Evolutionary conservation across 306 rosid species (phyloP), one percentile per base, ranked within the genome.

Genomic region (Betula pendula): DNA sequence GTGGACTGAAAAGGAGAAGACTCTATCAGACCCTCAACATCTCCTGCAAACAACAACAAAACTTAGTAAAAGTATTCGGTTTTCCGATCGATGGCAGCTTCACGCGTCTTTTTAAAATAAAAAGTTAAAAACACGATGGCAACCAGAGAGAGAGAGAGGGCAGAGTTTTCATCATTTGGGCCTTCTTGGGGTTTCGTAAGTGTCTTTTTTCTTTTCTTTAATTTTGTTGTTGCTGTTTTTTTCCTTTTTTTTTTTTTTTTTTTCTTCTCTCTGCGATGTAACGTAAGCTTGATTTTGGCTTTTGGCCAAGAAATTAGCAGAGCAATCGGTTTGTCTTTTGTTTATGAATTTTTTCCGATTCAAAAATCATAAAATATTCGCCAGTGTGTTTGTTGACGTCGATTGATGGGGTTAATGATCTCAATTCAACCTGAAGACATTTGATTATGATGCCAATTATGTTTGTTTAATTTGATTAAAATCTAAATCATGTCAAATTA

Each of bases 1-100:
- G 89, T 86, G 90, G 85, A 88, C 87, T 86, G 25, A 77, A 74
- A 90, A 81, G 74, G 79, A 77, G 85, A 82, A 66, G 31, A 80
- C 76, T 73, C 35, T 17, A 27, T 16, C 48, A 35, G 84, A 84
- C 80, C 77, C 82, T 82, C 68, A n/a, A n/a, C n/a, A 69, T 78
- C 74, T 38, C 76, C 35, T 79, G 70, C 29, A n/a, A 66, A 66
- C 70, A 38, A 66, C 70, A 38, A 35, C 13, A 3, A 65, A n/a
- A 66, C n/a, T 35, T 33, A 15, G 10, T 24, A 44, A 10, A 8
- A 44, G 33, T 5, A 3, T 11, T 27, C 13, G 3, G 63, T 17
- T 2, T 62, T 62, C 25, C 24, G 48, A 66, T 38, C 15, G 25
- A 35, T 66, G 70, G 70, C 4, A 14, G 12, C 17, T 65, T 10